Percentiles rank a stretch among this genome's conserved stretches.
Evolutionary conservation across 2,329 filamentous ascomycete species (phyloP).

Genomic region (Hypoxylon sp.): DNA sequence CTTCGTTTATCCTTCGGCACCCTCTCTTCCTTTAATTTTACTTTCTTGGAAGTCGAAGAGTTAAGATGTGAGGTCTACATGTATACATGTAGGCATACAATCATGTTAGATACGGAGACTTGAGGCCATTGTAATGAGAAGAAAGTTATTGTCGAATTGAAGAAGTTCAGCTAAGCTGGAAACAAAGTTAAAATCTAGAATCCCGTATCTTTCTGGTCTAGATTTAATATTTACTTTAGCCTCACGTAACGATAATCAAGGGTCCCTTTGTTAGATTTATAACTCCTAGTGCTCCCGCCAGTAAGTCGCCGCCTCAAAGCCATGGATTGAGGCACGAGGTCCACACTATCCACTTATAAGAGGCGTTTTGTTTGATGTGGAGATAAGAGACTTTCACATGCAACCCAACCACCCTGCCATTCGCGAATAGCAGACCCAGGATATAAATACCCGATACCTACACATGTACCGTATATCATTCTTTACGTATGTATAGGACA

Average conservation of each 20-base stretch:
- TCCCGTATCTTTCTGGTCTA: constrained; percentile 12
- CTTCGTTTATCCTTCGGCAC: constrained; percentile 13
- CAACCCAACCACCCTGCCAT: constrained; percentile 29
- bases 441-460: background rate
- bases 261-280: constrained; percentile 16
- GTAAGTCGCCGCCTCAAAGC: constrained; percentile 18
- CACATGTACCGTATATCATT: background rate
- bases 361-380: constrained; percentile 18
- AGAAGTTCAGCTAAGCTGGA: constrained; percentile 19
- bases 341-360: constrained; percentile 26
- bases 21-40: constrained; percentile 3
- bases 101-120: background rate
- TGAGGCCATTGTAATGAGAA: constrained; percentile 4
- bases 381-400: constrained; percentile 43
- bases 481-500: background rate
- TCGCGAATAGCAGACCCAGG: background rate
- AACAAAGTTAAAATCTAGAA: constrained; percentile 25
- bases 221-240: constrained; percentile 13
- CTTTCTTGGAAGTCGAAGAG: background rate
- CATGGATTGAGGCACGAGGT: constrained; percentile 31
- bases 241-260: constrained; percentile 2
- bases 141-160: constrained; percentile 3
- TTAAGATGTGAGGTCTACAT: constrained; percentile 8
- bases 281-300: constrained; percentile 6
- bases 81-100: too few relatives aligned